Evolutionary conservation across 352 stramenopile genomes (phyloP), one percentile per base, ranked within the genome.

Genomic region (Lagenidium giganteum): DNA sequence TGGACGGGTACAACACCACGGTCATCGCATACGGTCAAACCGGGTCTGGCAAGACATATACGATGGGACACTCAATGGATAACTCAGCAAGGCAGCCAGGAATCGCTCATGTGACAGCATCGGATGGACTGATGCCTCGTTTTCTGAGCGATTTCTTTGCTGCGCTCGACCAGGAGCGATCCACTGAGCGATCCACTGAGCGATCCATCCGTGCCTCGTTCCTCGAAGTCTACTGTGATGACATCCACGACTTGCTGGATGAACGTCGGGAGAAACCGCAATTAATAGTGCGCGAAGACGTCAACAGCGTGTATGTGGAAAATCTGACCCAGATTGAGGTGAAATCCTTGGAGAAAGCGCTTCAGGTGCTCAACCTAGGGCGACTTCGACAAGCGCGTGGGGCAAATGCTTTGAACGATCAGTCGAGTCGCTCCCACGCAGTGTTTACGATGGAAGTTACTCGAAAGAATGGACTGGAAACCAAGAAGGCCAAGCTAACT

Each of bases 221-320:
- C 36, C 67, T 98, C 1, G 93, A 98, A 70, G 95, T 98, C 12
- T 97, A 98, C 49, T 87, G 86, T 18, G 89, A 98, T 55, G 85
- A 96, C 42, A 79, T 98, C 27, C 80, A 85, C 45, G 91, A 98
- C 54, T 51, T 98, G 23, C 61, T 98, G 0, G 58, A 87, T 31
- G 57, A 73, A 9, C 45, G 52, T 3, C 23, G 38, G 2, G 31
- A 56, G 17, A 64, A 61, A 24, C n/a, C n/a, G n/a, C 48, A 41
- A 7, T 45, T 74, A n/a, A 24, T 29, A 12, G 74, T 69, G 29
- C 48, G 63, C 8, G 64, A 76, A 43, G 64, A 75, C 20, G 27
- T 48, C 3, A 51, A 75, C 47, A 69, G 54, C 8, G 69, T 72
- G 1, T 67, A 54, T 44, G 52, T 74, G 17, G 65, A 78, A 25